Evolutionary conservation across 2,329 filamentous ascomycete genomes (phyloP), one percentile per base, ranked within the genome.

Genomic region (Microdochium paspali): DNA sequence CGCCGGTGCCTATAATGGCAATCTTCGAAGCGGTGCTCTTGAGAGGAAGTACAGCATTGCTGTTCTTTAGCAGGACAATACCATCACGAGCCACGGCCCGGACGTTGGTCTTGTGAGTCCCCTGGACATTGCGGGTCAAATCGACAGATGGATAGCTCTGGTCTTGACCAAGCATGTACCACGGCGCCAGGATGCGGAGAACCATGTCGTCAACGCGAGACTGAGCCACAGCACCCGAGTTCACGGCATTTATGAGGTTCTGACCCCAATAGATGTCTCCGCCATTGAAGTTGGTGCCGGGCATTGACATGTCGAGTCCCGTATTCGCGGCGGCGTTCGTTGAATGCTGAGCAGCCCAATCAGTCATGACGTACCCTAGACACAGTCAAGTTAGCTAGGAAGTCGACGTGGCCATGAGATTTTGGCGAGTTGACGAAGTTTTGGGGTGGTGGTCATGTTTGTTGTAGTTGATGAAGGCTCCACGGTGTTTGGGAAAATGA

Each of bases 271-370:
- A 68, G 3, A 79, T 61, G 39, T 67, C 72, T 26, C 65, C 65
- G 43, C 73, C 69, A 60, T 77, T 78, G 57, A 64, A 79, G 55
- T 77, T 70, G 46, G 69, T 80, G 49, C 88, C 87, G 0, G 85
- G 85, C 85, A 91, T 91, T 2, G 82, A 81, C 85, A 90, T 88
- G 61, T 91, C 87, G 51, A 91, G 62, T 24, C 87, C 87, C 23
- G 79, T 77, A 51, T 84, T 72, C 23, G 85, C 80, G 46, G 76
- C 74, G 10, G 73, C 73, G 9, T 80, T 77, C 50, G 85, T 87
- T 23, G 80, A 79, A 65, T 90, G 85, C 58, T 90, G 85, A 2
- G 84, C 87, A 53, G 75, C 71, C 87, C 87, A 93, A 63, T 93
- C 87, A 46, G 62, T 71, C 63, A 75, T 65, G 28, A 73, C 59